These are phyloP conservation scores for Apiospora pterosperma DNA, from an alignment of 2,329 filamentous ascomycete species.

Conservation along the genomic window DNA sequence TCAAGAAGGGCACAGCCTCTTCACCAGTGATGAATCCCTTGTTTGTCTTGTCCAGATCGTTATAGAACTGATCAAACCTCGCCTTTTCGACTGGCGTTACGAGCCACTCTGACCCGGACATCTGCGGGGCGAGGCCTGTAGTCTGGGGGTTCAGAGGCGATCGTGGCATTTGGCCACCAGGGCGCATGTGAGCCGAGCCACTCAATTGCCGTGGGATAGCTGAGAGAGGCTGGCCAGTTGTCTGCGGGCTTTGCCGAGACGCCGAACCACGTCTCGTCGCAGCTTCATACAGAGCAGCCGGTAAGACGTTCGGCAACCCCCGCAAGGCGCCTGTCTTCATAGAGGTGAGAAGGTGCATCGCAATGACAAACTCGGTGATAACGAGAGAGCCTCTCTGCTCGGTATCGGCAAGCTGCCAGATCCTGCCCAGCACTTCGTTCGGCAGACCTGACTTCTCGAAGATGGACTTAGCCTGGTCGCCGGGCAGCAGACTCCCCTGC, in stretches of 20 bases:
- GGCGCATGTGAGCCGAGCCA: conserved; percentile 62
- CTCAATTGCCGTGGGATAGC: conserved; percentile 82
- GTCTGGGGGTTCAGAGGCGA: conserved; percentile 43
- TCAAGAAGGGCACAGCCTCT: conserved; percentile 91
- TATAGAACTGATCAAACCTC: conserved; percentile 84
- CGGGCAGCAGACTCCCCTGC: conserved; percentile 72
- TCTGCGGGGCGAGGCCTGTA: conserved; percentile 27
- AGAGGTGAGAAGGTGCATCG: conserved; percentile 94
- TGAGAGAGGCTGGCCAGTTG: conserved; percentile 54
- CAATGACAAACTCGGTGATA: conserved; percentile 91
- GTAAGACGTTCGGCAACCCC: conserved; percentile 74
- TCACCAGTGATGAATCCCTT: conserved; percentile 88
- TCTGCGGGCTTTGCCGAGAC: conserved; percentile 47
- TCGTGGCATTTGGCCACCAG: conserved; percentile 55
- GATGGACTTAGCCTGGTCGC: conserved; percentile 86
- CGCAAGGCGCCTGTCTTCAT: conserved; percentile 82
- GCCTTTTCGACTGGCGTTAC: conserved; percentile 80
- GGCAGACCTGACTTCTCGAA: conserved; percentile 90
- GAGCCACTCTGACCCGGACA: conserved; percentile 70
- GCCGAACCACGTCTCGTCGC: conserved; percentile 65
- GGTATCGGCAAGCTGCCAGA: conserved; percentile 93
- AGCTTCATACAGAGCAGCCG: conserved; percentile 84
- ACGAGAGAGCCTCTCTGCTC: conserved; percentile 87
- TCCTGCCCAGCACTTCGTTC: conserved; percentile 86
- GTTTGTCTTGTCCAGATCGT: conserved; percentile 74